Conservation (phyloP, 2,329 filamentous ascomycete genomes). For the Penicillium griseofulvum region DNA sequence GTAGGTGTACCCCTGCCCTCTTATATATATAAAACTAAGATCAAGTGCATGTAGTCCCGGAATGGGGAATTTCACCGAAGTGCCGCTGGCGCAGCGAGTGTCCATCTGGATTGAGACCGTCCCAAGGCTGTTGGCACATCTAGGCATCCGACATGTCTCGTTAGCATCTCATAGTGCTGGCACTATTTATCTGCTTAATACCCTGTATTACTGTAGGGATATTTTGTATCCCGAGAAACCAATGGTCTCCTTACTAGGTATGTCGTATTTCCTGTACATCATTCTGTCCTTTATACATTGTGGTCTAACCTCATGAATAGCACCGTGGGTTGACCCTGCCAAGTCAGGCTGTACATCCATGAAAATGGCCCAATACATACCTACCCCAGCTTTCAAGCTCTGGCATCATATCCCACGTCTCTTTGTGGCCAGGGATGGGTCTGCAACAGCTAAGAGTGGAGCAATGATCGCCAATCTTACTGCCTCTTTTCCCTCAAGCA, state of each 20-base stretch:
- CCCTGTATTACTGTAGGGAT: constrained; percentile 33
- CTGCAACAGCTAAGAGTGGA: constrained; percentile 23
- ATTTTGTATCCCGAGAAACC: constrained; percentile 25
- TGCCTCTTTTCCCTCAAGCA: constrained; percentile 8
- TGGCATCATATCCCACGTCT: constrained; percentile 32
- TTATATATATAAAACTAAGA: not conserved
- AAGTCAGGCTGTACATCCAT: constrained; percentile 33
- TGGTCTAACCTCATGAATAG: constrained; percentile 29
- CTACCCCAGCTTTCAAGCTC: constrained; percentile 21
- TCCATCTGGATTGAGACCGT: constrained; percentile 43
- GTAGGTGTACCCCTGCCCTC: not conserved
- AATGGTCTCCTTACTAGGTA: not conserved
- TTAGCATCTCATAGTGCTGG: constrained; percentile 44
- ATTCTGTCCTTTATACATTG: not conserved
- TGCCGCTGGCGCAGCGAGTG: constrained; percentile 37
- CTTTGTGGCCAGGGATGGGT: constrained; percentile 21
- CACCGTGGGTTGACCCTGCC: constrained; percentile 45
- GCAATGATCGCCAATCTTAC: not conserved
- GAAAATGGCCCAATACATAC: constrained; percentile 28
- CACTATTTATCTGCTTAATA: constrained; percentile 45
- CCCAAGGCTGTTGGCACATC: constrained; percentile 36
- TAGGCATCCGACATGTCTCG: constrained; percentile 40
- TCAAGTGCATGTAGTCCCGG: constrained; percentile 34
- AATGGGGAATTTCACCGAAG: constrained; percentile 45
- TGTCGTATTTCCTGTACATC: not conserved